Conservation (phyloP, 2,329 filamentous ascomycete species). For the Stagonosporopsis vannaccii region DNA sequence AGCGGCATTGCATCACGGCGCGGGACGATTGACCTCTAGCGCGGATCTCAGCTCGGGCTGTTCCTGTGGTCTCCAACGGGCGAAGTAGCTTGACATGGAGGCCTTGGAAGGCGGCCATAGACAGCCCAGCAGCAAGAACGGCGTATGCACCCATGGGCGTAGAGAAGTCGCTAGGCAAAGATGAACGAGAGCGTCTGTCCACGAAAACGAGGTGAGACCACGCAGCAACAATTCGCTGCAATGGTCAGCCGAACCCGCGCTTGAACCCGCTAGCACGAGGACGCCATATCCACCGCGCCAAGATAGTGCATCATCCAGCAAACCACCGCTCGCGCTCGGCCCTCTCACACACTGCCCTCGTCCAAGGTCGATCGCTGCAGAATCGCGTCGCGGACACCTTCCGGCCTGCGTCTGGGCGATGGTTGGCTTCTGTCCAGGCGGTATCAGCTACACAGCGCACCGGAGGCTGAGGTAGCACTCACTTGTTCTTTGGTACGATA, state of each 20-base stretch:
- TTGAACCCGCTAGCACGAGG: conserved; percentile 13
- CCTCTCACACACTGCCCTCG: background rate
- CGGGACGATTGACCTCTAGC: conserved; percentile 10
- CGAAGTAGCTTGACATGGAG: background rate
- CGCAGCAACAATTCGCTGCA: conserved; percentile 4
- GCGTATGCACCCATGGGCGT: background rate
- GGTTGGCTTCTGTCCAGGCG: conserved; percentile 34
- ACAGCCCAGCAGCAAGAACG: background rate
- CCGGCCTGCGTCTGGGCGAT: conserved; percentile 34
- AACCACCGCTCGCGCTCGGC: background rate
- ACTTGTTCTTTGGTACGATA: conserved; percentile 13
- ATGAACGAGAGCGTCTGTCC: background rate
- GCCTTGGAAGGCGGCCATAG: background rate
- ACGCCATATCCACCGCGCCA: conserved; percentile 12
- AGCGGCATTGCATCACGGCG: conserved; percentile 9
- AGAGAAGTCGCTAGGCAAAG: background rate
- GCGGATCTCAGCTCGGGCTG: conserved; percentile 16
- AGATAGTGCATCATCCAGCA: conserved; percentile 9
- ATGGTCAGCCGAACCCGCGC: conserved; percentile 9
- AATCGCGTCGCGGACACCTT: conserved; percentile 14
- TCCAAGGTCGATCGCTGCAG: background rate
- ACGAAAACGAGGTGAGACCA: conserved; percentile 12
- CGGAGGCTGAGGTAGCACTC: conserved; percentile 40
- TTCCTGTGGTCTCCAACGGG: conserved; percentile 10
- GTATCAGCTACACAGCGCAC: conserved; percentile 32